Evolutionary conservation across 352 stramenopile species (phyloP), one percentile per base, ranked within the genome.

Genomic region (Phytopythium aichiense): DNA sequence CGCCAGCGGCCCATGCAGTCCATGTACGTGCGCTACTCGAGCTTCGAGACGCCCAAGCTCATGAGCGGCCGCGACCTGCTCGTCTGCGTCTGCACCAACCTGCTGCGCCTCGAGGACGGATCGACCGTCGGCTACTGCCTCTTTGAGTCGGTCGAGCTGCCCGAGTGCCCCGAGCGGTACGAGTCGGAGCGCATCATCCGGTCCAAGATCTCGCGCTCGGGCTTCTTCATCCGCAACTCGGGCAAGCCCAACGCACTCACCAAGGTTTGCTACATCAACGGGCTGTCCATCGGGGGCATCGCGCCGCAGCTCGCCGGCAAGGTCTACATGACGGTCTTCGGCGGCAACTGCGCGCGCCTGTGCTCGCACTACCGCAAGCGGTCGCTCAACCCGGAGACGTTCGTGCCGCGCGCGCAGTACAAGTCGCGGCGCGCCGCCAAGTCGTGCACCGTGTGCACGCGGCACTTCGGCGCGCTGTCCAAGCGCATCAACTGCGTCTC

Each of bases 91-190:
- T 66, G 68, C 48, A 79, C 72, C 30, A 65, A 79, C 31, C 22
- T 77, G 48, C 37, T 69, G 15, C 37, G 53, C 2, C 46, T 42
- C 33, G 33, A 58, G 22, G 65, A 72, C 49, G 60, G 68, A n/a
- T 77, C 75, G 20, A 84, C 72, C 1, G 66, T 84, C 11, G 77
- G 74, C 54, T 87, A 87, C 55, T 87, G 77, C 63, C 73, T 87
- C 3, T 84, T 72, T 67, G 72, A 83, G 22, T 87, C 77, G 2
- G 72, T 87, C 60, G 74, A 81, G 18, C 54, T 76, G 11, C 66
- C 65, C 0, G 71, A 76, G 23, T 79, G 64, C 60, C 65, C 68
- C 4, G 66, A 79, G 25, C 58, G 66, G 45, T 72, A 49, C 38
- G 52, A 51, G 15, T 56, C 62, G 2, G 66, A 81, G 35, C 69